Evolutionary conservation across 148 eudicot species (phyloP).

Genomic region (Arbutus unedo): DNA sequence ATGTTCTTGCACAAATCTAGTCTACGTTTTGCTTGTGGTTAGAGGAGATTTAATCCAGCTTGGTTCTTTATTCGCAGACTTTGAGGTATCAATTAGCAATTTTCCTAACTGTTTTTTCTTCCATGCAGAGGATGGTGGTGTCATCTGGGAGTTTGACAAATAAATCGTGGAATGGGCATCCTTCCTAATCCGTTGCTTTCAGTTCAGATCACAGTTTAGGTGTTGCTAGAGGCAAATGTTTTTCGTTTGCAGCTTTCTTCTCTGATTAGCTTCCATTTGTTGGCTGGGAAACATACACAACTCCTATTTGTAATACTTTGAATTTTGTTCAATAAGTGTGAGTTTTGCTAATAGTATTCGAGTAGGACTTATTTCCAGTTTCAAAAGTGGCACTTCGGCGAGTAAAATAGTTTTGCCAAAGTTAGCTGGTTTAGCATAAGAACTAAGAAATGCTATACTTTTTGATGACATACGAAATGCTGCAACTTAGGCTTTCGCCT

Average conservation of each 20-base stretch:
- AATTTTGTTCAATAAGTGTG: not conserved
- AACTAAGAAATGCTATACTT: too few relatives aligned
- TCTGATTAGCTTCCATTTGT: not conserved
- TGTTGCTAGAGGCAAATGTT: not conserved
- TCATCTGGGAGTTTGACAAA: slow-evolving; percentile 13
- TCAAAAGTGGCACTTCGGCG: not conserved
- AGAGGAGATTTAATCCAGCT: not conserved
- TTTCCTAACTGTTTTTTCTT: not conserved
- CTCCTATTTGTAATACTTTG: not conserved
- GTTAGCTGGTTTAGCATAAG: not conserved
- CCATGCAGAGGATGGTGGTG: slow-evolving; percentile 1
- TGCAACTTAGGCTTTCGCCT: too few relatives aligned
- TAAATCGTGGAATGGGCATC: not conserved
- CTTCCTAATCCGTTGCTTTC: not conserved
- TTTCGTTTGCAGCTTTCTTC: not conserved
- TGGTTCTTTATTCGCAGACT: not conserved
- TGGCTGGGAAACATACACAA: not conserved
- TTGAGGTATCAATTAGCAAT: not conserved
- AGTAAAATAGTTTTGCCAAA: not conserved
- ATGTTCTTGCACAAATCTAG: not conserved
- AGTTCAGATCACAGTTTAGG: not conserved
- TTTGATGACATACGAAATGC: too few relatives aligned
- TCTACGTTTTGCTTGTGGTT: not conserved
- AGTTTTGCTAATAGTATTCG: too few relatives aligned
- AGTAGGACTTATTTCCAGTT: not conserved